A percentile compares a stretch with the other conserved stretches of the same genome.
These are phyloP conservation scores for Volvox reticuliferus DNA, from an alignment of 139 green algal species.

Conservation along the genomic window DNA sequence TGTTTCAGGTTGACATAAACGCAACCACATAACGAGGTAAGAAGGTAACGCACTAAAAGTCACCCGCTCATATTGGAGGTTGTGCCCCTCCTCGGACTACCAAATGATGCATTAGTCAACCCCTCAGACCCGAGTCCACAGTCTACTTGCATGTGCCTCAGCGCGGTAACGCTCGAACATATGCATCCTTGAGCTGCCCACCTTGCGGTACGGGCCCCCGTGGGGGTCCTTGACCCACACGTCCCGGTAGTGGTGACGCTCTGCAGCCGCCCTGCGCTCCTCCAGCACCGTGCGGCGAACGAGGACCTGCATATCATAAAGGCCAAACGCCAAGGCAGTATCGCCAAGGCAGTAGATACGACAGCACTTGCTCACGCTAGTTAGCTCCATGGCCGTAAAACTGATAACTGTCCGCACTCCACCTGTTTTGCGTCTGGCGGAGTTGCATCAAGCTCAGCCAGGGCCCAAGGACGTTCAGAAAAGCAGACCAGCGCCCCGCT, in stretches of 20 bases:
- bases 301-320: not conserved
- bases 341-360: no score
- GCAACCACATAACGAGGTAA: no score
- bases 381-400: no score
- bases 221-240: constrained; percentile 89
- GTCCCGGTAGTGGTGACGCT: constrained; percentile 68
- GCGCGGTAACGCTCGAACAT: not conserved
- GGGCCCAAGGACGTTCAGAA: not conserved
- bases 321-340: no score
- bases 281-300: not conserved
- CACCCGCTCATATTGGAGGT: no score
- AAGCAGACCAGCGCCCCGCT: not conserved
- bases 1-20: no score
- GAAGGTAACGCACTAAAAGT: no score
- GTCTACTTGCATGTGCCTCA: no score
- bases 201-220: constrained; percentile 82
- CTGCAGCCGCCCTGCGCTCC: constrained; percentile 51
- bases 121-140: no score
- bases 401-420: not conserved
- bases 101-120: no score
- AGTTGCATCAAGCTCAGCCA: constrained; percentile 27
- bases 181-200: not conserved
- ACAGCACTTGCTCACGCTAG: no score
- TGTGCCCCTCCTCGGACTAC: no score
- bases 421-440: not conserved